Conservation (phyloP, 805 yeast genomes). For the Starmerella floris region DNA sequence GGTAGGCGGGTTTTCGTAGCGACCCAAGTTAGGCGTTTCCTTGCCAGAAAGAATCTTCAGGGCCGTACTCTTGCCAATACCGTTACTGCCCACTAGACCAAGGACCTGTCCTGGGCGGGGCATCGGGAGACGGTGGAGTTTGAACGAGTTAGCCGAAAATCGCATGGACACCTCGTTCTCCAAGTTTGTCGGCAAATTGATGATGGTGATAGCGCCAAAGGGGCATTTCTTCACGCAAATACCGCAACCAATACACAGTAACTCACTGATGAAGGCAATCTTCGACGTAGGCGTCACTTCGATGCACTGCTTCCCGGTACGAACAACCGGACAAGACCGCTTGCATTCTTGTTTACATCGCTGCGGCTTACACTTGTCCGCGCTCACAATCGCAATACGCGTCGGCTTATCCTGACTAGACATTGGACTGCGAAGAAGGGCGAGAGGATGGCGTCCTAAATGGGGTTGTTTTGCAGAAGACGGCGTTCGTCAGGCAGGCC, state of each 20-base stretch:
- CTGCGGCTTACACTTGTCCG: constrained; percentile 94
- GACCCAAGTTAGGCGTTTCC: constrained; percentile 92
- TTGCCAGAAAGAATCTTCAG: constrained; percentile 93
- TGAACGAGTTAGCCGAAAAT: constrained; percentile 95
- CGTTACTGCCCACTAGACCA: constrained; percentile 96
- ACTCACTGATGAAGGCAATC: constrained; percentile 90
- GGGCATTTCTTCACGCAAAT: constrained; percentile 98
- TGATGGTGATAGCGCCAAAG: constrained; percentile 89
- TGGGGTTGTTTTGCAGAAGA: too few species aligned
- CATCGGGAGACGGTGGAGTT: constrained; percentile 90
- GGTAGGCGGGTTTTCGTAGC: constrained; percentile 90
- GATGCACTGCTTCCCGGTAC: constrained; percentile 94
- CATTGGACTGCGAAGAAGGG: neutral
- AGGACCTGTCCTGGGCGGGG: constrained; percentile 98
- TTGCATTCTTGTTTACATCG: constrained; percentile 98
- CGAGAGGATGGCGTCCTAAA: too few species aligned
- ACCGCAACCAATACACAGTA: constrained; percentile 96
- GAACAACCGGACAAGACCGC: constrained; percentile 93
- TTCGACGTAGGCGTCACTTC: constrained; percentile 85
- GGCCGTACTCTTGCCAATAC: constrained; percentile 98
- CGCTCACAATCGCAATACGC: constrained; percentile 88
- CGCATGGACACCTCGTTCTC: constrained; percentile 90
- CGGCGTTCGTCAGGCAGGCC: too few species aligned
- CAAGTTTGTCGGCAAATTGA: constrained; percentile 90
- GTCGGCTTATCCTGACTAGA: constrained; percentile 13